These are phyloP conservation scores for Aspergillus ruber DNA, from an alignment of 2,329 filamentous ascomycete genomes.

Conservation along the genomic window DNA sequence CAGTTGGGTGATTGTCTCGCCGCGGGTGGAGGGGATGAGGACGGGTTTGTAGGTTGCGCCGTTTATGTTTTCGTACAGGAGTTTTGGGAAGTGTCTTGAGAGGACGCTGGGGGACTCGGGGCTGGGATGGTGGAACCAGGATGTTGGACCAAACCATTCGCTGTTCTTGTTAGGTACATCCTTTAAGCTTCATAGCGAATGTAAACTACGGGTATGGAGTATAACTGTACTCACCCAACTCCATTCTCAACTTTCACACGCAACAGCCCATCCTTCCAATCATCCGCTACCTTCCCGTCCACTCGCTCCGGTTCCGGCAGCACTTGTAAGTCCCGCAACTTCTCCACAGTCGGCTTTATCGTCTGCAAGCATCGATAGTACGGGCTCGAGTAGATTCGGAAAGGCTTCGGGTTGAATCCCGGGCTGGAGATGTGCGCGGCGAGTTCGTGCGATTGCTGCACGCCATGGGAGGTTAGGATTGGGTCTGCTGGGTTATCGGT, in stretches of 20 bases:
- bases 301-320: not conserved
- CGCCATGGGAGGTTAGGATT: slow-evolving; percentile 77
- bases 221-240: slow-evolving; percentile 37
- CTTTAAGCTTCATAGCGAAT: not conserved
- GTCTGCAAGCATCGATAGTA: slow-evolving; percentile 88
- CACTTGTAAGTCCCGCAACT: slow-evolving; percentile 23
- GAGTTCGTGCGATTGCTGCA: slow-evolving; percentile 74
- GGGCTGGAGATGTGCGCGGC: slow-evolving; percentile 38
- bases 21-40: slow-evolving; percentile 63
- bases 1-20: slow-evolving; percentile 72
- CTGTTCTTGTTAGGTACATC: slow-evolving; percentile 32
- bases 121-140: slow-evolving; percentile 75
- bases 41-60: slow-evolving; percentile 50
- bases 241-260: slow-evolving; percentile 48
- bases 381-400: slow-evolving; percentile 68
- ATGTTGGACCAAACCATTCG: slow-evolving; percentile 82
- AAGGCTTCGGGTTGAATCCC: slow-evolving; percentile 34
- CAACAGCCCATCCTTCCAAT: slow-evolving; percentile 30
- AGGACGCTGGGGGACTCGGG: slow-evolving; percentile 62
- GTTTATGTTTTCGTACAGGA: slow-evolving; percentile 44
- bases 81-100: slow-evolving; percentile 54
- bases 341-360: slow-evolving; percentile 57
- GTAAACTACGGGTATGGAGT: not conserved
- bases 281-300: slow-evolving; percentile 21
- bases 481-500: slow-evolving; percentile 86